Percentiles rank a stretch among this genome's conserved stretches.
phyloP scores from a whole-genome alignment of 176 grass and related monocot species.

The Chloris gayana region DNA sequence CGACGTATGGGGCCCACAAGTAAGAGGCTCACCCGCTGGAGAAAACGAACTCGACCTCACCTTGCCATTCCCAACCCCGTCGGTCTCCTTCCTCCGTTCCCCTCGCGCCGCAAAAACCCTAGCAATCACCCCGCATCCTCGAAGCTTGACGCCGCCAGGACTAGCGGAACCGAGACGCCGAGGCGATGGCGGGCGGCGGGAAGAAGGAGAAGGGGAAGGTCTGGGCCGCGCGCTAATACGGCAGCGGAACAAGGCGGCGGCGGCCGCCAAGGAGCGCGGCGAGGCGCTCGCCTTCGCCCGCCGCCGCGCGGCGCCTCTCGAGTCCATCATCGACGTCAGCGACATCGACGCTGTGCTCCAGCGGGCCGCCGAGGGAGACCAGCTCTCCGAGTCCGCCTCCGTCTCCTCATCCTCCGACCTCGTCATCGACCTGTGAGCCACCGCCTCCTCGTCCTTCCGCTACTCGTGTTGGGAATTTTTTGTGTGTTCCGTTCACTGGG shows the following conservation, averaged over 20 bases:
- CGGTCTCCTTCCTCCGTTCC: constrained; percentile 5
- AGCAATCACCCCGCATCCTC: background rate
- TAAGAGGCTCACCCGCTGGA: background rate
- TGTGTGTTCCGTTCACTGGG: background rate
- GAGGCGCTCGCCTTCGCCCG: constrained; percentile 47
- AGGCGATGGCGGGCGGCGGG: constrained; percentile 43
- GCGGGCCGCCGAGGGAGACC: constrained; percentile 64
- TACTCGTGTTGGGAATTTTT: background rate
- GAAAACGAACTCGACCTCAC: constrained; percentile 5
- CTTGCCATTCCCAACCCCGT: background rate
- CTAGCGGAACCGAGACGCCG: no score
- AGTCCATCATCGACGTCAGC: constrained; percentile 83
- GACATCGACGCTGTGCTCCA: constrained; percentile 84
- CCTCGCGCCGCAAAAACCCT: constrained; percentile 39
- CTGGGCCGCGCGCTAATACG: constrained; percentile 72
- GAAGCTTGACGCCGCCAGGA: background rate
- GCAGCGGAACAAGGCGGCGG: constrained; percentile 67
- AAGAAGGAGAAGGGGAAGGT: constrained; percentile 58
- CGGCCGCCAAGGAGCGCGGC: constrained; percentile 70
- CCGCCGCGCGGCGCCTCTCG: constrained; percentile 54
- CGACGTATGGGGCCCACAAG: background rate
- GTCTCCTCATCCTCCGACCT: constrained; percentile 39
- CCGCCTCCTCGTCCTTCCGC: background rate
- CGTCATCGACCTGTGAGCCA: constrained; percentile 61
- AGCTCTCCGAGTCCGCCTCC: constrained; percentile 38